phyloP scores from a whole-genome alignment of 108 stramenopile genomes.

The Hondaea fermentalgiana region DNA sequence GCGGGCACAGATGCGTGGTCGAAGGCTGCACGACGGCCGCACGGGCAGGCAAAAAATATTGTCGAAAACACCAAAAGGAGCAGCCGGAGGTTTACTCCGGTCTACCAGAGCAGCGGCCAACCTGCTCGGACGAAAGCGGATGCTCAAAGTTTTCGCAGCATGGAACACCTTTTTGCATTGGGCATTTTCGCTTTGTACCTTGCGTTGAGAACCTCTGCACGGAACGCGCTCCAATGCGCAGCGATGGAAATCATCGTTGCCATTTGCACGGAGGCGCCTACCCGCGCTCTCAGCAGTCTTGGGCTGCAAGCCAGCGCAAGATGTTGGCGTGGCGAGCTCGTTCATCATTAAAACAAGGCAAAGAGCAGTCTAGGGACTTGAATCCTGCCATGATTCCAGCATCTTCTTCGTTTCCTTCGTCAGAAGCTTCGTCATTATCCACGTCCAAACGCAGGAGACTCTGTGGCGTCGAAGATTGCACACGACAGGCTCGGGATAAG shows the following conservation, averaged over 20 bases:
- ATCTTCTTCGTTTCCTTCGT: no score
- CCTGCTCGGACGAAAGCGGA: not conserved
- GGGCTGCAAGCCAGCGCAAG: not conserved
- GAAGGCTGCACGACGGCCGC: constrained; percentile 87
- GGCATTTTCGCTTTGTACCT: not conserved
- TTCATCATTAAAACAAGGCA: not conserved
- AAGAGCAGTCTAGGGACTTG: not conserved
- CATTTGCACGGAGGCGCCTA: not conserved
- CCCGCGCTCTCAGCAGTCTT: not conserved
- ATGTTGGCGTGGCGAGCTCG: not conserved
- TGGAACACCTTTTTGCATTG: not conserved
- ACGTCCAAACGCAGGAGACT: not conserved
- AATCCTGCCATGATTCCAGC: no score
- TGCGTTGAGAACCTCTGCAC: not conserved
- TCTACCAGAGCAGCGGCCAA: not conserved
- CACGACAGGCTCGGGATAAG: not conserved
- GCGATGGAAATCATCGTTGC: not conserved
- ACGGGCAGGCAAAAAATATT: constrained; percentile 78
- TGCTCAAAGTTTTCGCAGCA: not conserved
- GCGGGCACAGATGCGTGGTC: constrained; percentile 14
- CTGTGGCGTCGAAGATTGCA: not conserved
- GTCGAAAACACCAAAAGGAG: constrained; percentile 23
- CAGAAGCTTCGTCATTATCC: no score
- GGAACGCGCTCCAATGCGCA: not conserved
- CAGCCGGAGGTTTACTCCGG: not conserved